Conservation (phyloP, 192 early-diverging fungal genomes). For the Cetraspora pellucida region DNA sequence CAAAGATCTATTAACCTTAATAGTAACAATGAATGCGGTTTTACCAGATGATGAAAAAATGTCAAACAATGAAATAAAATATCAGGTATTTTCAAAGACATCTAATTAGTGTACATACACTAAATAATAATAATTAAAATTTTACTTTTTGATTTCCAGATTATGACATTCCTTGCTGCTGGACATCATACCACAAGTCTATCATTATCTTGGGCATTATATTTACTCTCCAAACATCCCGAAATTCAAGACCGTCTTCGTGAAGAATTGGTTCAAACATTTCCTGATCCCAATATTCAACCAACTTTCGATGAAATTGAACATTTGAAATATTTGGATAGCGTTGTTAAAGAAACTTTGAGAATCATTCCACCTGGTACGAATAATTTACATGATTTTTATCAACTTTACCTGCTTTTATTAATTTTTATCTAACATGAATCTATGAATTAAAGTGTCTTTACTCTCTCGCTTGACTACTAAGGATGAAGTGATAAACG, state of each 20-base stretch:
- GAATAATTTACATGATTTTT: not conserved
- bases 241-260: slow-evolving; percentile 48
- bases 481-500: slow-evolving; percentile 43
- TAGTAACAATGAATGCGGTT: slow-evolving; percentile 48
- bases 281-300: slow-evolving; percentile 33
- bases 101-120: too few species aligned
- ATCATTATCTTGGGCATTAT: slow-evolving; percentile 52
- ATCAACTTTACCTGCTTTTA: not conserved
- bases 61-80: slow-evolving; percentile 47
- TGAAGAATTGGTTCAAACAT: slow-evolving; percentile 50
- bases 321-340: slow-evolving; percentile 50
- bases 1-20: slow-evolving; percentile 50
- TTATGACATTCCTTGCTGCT: slow-evolving; percentile 37
- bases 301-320: slow-evolving; percentile 53
- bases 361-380: slow-evolving; percentile 49
- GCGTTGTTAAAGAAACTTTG: slow-evolving; percentile 55
- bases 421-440: not conserved
- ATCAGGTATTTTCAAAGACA: slow-evolving; percentile 31
- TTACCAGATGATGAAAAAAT: slow-evolving; percentile 42
- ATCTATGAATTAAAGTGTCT: slow-evolving; percentile 37
- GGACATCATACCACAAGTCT: slow-evolving; percentile 63
- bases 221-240: slow-evolving; percentile 50
- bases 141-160: not conserved
- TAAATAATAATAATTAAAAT: not conserved
- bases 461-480: slow-evolving; percentile 39